These are phyloP conservation scores for Zanthoxylum bungeanum DNA, from an alignment of 345 rosid species.

Conservation along the genomic window DNA sequence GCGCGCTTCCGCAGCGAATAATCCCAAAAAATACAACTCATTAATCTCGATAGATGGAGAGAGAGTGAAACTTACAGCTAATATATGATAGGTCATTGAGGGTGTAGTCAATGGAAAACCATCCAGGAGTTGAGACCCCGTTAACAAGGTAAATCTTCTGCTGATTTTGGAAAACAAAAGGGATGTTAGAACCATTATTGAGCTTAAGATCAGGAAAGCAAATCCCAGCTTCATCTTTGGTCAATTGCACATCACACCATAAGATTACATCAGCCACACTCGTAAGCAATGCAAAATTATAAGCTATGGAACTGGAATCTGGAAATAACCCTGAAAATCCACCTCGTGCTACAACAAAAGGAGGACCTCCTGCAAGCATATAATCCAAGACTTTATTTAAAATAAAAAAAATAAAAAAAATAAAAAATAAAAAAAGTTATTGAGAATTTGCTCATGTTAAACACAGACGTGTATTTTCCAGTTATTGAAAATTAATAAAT, in stretches of 20 bases:
- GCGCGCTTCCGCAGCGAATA: no score
- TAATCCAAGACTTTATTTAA: slow-evolving; percentile 2
- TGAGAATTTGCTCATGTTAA: not conserved
- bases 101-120: slow-evolving; percentile 77
- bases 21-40: no score
- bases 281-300: slow-evolving; percentile 26
- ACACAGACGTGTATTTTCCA: not conserved
- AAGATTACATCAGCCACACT: slow-evolving; percentile 37
- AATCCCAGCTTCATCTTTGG: slow-evolving; percentile 73
- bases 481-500: not conserved
- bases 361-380: slow-evolving; percentile 55
- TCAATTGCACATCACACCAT: slow-evolving; percentile 92
- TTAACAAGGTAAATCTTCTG: slow-evolving; percentile 41
- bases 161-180: not conserved
- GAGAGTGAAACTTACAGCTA: slow-evolving; percentile 43
- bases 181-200: slow-evolving; percentile 42
- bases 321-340: slow-evolving; percentile 90
- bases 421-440: not conserved
- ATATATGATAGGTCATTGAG: slow-evolving; percentile 35
- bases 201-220: slow-evolving; percentile 69
- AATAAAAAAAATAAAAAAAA: not conserved
- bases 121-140: slow-evolving; percentile 51
- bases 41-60: no score
- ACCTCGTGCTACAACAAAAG: slow-evolving; percentile 77
- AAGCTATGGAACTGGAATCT: slow-evolving; percentile 58